Evolutionary conservation across 805 yeast species (phyloP), one percentile per base, ranked within the genome.

Genomic region (Candida mattraensis): DNA sequence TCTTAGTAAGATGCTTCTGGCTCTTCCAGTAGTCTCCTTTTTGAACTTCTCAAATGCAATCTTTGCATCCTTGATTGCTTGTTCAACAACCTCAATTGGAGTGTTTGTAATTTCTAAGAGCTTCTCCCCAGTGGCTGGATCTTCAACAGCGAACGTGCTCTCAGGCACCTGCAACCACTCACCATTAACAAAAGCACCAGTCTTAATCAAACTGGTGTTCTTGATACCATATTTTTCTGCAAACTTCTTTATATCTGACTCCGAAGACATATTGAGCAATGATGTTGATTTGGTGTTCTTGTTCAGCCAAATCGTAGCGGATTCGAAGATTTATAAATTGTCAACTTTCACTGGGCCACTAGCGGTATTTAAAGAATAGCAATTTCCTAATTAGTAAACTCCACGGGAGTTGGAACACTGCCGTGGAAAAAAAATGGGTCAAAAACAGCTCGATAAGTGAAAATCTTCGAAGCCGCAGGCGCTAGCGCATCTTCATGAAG

Each of bases 111-210:
- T 83, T 3, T 66, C 61, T 5, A 78, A 72, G 17, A 80, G 48
- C 11, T 66, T 62, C 13, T 70, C 70, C 15, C 66, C 70, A 17
- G 73, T 69, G 0, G 94, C 94, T 4, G 97, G 97, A 57, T 91
- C 87, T 10, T 61, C 58, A 12, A 89, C 94, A 3, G 69, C 63
- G 57, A 87, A 88, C 3, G 70, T 59, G 12, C 66, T 64, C 10
- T 68, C 58, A 5, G 74, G 60, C 16, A 48, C 33, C 9, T 39
- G 23, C 21, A 76, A 56, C 95, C 95, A 88, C 49, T 78, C 64
- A 25, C 96, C 96, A 51, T 85, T 78, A 58, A 86, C 66, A 47
- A 64, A 76, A 3, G 83, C 83, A 33, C 76, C 72, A n/a, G 79
- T 72, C 55, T 69, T 67, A 39, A 83, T 45, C 23, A 83, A 65